Percentiles rank a stretch among this genome's conserved stretches.
Evolutionary conservation across 1,284 basidiomycete genomes (phyloP).

Genomic region (Ganoderma lucidum): DNA sequence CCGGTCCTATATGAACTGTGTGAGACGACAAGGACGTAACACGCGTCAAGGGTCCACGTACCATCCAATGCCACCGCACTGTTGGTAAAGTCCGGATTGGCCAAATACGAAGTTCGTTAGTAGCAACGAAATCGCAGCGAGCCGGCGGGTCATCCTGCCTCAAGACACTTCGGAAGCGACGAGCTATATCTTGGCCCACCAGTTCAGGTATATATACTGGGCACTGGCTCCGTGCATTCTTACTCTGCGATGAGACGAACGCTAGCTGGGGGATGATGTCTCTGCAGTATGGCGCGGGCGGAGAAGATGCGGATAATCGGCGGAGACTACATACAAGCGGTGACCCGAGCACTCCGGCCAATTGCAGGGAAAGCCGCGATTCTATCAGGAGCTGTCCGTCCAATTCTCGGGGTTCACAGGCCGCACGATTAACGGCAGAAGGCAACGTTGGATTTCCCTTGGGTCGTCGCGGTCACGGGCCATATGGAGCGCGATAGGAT

Average conservation of each 20-base stretch:
- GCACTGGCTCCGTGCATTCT: background rate
- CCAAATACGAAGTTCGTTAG: constrained; percentile 30
- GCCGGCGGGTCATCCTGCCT: constrained; percentile 31
- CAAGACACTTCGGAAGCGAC: background rate
- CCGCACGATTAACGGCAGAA: constrained; percentile 9
- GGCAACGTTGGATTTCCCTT: constrained; percentile 3
- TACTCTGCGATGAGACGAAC: background rate
- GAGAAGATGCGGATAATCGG: constrained; percentile 39
- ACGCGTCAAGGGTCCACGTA: constrained; percentile 32
- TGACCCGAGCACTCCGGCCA: constrained; percentile 11
- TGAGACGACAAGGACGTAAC: background rate
- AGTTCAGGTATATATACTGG: constrained; percentile 21
- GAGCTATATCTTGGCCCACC: background rate
- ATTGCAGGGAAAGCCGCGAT: constrained; percentile 13
- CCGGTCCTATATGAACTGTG: constrained; percentile 46
- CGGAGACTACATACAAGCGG: constrained; percentile 26
- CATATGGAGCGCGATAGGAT: background rate
- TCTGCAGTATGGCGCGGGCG: constrained; percentile 19
- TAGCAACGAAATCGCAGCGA: constrained; percentile 25
- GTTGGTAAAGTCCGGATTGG: constrained; percentile 47
- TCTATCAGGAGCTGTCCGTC: constrained; percentile 21
- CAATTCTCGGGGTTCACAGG: constrained; percentile 29
- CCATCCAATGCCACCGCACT: constrained; percentile 62
- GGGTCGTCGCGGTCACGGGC: constrained; percentile 24
- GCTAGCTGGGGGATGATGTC: constrained; percentile 13